Percentiles rank a stretch among this genome's conserved stretches.
These are phyloP conservation scores for Pyrenophora graminea DNA, from an alignment of 2,329 filamentous ascomycete species.

Conservation along the genomic window DNA sequence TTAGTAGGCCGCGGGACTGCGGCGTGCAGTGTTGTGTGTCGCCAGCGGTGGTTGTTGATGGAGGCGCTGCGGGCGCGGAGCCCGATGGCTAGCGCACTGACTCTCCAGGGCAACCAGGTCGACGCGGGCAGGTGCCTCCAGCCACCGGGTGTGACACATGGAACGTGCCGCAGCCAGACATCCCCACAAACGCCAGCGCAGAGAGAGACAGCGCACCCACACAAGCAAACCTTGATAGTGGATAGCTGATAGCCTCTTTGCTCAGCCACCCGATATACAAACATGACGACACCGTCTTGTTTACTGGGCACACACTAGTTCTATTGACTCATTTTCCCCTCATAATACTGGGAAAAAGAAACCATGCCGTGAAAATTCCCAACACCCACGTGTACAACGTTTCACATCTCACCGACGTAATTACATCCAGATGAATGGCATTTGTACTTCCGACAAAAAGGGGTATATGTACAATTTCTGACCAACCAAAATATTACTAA, in stretches of 20 bases:
- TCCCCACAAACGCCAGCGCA: conserved; percentile 12
- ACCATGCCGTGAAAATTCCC: not conserved
- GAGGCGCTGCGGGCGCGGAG: conserved; percentile 14
- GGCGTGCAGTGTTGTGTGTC: conserved; percentile 31
- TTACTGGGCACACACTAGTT: too few species aligned
- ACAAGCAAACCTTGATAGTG: not conserved
- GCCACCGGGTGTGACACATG: conserved; percentile 12
- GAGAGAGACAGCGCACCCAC: conserved; percentile 2
- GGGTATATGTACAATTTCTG: conserved; percentile 27
- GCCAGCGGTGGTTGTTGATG: conserved; percentile 32
- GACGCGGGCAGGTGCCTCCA: conserved; percentile 7
- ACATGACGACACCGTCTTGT: too few species aligned
- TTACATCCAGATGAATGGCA: not conserved
- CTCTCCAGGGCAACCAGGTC: conserved; percentile 15
- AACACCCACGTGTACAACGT: not conserved
- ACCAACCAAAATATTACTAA: not conserved
- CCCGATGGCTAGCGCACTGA: conserved; percentile 18
- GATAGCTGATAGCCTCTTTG: too few species aligned
- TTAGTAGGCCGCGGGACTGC: conserved; percentile 31
- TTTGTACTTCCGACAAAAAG: conserved; percentile 1
- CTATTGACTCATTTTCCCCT: conserved; percentile 1
- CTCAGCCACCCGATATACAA: too few species aligned
- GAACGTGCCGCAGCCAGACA: conserved; percentile 2
- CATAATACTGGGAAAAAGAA: too few species aligned
- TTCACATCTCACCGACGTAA: not conserved